Conservation (phyloP, 306 rosid genomes). For the Sophora flavescens region DNA sequence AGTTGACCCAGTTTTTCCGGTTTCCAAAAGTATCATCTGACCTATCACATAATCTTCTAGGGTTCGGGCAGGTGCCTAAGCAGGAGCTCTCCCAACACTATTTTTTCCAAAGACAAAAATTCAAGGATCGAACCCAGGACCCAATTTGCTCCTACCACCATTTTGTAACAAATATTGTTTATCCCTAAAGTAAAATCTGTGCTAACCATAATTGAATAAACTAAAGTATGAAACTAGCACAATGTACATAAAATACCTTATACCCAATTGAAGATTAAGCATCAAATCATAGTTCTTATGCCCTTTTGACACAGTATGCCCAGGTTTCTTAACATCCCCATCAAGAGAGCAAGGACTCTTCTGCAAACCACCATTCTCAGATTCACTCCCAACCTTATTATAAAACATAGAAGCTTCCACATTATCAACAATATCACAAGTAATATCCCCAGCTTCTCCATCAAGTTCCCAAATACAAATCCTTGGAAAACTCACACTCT, state of each 20-base stretch:
- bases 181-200: neutral
- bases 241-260: conserved; percentile 49
- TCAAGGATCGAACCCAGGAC: no score
- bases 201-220: no score
- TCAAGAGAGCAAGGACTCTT: conserved; percentile 49
- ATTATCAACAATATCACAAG: conserved; percentile 62
- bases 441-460: conserved; percentile 66
- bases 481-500: conserved; percentile 57
- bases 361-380: conserved; percentile 37
- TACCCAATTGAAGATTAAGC: conserved; percentile 63
- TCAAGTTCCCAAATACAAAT: conserved; percentile 68
- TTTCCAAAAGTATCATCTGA: no score
- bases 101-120: no score
- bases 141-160: neutral
- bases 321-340: conserved; percentile 57
- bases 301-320: conserved; percentile 53
- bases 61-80: no score
- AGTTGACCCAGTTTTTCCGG: no score
- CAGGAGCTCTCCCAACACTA: no score
- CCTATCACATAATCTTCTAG: no score
- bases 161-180: neutral
- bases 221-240: neutral
- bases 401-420: conserved; percentile 54
- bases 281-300: conserved; percentile 64
- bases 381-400: conserved; percentile 42